phyloP scores from a whole-genome alignment of 148 eudicot genomes.

The Nepenthes mirabilis region DNA sequence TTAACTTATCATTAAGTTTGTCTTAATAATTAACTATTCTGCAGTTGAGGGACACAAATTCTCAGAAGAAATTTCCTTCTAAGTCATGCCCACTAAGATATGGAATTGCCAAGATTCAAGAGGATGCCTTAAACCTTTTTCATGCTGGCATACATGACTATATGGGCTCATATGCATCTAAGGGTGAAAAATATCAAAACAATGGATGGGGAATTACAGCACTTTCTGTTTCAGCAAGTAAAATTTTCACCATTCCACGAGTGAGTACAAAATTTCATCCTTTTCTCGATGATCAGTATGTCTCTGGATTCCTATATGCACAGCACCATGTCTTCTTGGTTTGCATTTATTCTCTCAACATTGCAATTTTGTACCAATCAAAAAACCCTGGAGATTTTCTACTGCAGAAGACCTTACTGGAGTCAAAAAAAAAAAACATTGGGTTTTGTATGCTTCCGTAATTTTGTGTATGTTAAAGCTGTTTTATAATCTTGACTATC shows the following conservation, averaged over 20 bases:
- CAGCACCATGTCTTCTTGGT: no score
- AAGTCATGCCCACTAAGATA: constrained; percentile 84
- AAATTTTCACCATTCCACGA: constrained; percentile 58
- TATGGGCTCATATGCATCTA: constrained; percentile 25
- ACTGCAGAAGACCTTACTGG: not conserved
- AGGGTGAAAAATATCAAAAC: constrained; percentile 21
- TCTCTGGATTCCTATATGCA: no score
- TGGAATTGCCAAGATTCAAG: constrained; percentile 66
- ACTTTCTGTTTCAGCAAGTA: constrained; percentile 79
- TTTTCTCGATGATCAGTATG: not conserved
- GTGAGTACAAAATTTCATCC: constrained; percentile 29
- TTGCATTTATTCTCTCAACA: not conserved
- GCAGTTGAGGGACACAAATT: constrained; percentile 55
- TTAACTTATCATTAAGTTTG: constrained; percentile 2
- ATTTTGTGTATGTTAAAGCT: no score
- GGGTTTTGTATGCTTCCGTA: no score
- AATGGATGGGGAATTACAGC: constrained; percentile 66
- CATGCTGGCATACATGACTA: constrained; percentile 72
- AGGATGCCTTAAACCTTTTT: constrained; percentile 62
- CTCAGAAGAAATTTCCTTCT: constrained; percentile 75
- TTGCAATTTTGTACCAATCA: not conserved
- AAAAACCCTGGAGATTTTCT: no score
- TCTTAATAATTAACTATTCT: constrained; percentile 14
- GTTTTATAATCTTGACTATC: no score
- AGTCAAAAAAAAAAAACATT: not conserved